Base-by-base conservation (phyloP, 306 rosid species). In the Inga laurina region DNA sequence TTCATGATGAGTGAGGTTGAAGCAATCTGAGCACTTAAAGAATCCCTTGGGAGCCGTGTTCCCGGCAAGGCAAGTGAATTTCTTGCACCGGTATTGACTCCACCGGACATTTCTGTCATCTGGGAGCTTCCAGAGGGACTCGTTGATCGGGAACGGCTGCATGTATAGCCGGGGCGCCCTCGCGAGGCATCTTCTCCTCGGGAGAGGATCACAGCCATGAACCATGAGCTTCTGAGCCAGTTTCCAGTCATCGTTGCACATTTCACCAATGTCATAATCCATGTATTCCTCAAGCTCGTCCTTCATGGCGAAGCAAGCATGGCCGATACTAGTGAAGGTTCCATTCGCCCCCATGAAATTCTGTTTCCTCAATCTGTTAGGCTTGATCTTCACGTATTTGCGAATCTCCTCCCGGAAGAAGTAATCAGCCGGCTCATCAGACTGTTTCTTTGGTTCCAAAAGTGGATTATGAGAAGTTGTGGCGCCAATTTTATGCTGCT, bases 261-360 rank as follows among this genome's bases (percentile, higher is more conserved):
- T 79, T 66, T 93, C 97, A 0, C 92, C 97, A 37, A 91, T 78
- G 74, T 93, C 97, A 65, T 93, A 93, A 61, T 87, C 83, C 97
- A 93, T 91, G 89, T 91, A 91, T 78, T 90, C 93, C 83, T 93
- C 96, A 4, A 93, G 91, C 39, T 90, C 93, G 70, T 78, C 85
- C 87, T 84, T 90, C 90, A 89, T 85, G 21, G 90, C 82, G 76
- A 93, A 93, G 82, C 97, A 91, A 37, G 90, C 92, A 37, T 91
- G 97, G 35, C 94, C 94, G 16, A 91, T 91, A 89, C 97, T 91
- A 22, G 97, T 88, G 87, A 90, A 91, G 75, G 93, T 90, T 39
- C 93, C 96, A 83, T 93, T 93, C 13, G 93, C 93, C 44, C 97
- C 97, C 97, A 93, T 91, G 74, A 93, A 93, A 44, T 93, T 93